These are phyloP conservation scores for Globisporangium echinulatum DNA, from an alignment of 352 stramenopile species.

Conservation along the genomic window DNA sequence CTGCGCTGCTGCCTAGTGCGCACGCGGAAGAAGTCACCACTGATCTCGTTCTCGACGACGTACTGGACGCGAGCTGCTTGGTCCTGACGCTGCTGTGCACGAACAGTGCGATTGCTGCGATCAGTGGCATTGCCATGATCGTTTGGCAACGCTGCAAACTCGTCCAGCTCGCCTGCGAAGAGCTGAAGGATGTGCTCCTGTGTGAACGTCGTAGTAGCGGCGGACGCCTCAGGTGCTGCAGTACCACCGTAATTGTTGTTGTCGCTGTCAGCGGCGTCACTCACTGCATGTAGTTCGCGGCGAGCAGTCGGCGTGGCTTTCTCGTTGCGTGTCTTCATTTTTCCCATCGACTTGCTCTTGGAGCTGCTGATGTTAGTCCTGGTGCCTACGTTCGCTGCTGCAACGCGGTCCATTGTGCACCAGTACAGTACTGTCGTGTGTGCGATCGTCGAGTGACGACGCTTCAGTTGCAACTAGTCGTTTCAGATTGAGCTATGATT, in stretches of 20 bases:
- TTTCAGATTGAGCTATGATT: too few relatives aligned
- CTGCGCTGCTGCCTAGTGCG: slow-evolving; percentile 2
- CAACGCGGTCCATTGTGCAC: too few relatives aligned
- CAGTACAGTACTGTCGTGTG: too few relatives aligned
- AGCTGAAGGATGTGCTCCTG: slow-evolving; percentile 12
- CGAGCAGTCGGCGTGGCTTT: background rate
- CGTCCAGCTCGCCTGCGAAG: slow-evolving; percentile 12
- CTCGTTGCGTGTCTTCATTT: background rate
- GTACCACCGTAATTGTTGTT: background rate
- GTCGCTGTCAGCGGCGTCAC: background rate
- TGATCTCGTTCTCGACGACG: slow-evolving; percentile 51
- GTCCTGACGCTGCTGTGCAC: background rate
- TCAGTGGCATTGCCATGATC: background rate
- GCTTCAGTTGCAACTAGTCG: too few relatives aligned
- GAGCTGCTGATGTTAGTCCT: background rate
- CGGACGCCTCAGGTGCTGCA: background rate
- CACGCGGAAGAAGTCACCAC: slow-evolving; percentile 57
- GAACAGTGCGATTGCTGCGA: background rate
- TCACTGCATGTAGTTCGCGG: background rate
- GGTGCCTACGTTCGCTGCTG: too few relatives aligned
- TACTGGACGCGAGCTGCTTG: slow-evolving; percentile 16
- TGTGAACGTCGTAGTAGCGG: background rate
- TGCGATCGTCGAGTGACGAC: too few relatives aligned
- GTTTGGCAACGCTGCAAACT: slow-evolving; percentile 1
- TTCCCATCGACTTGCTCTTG: background rate